Percentiles rank a stretch among this genome's conserved stretches.
phyloP scores from a whole-genome alignment of 345 rosid genomes.

The Brassica cretica region DNA sequence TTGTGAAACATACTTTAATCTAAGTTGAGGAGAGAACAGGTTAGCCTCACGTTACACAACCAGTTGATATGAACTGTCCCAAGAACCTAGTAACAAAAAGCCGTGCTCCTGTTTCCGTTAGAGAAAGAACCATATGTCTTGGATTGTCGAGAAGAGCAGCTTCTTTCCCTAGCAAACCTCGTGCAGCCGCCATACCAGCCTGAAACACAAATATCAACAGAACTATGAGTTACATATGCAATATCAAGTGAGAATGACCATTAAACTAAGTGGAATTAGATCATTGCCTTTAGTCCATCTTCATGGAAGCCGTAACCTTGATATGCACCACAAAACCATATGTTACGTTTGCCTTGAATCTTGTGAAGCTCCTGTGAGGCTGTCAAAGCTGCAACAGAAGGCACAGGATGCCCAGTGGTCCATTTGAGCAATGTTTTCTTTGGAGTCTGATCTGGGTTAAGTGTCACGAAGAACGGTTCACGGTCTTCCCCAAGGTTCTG shows the following conservation, averaged over 20 bases:
- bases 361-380: slow-evolving; percentile 71
- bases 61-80: slow-evolving; percentile 63
- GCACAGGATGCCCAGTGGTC: slow-evolving; percentile 88
- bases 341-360: slow-evolving; percentile 81
- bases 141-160: slow-evolving; percentile 56
- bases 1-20: background rate
- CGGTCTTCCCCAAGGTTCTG: slow-evolving; percentile 77
- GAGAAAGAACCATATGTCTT: slow-evolving; percentile 75
- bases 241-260: background rate
- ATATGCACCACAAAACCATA: slow-evolving; percentile 97
- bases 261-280: background rate
- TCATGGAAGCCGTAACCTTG: slow-evolving; percentile 98
- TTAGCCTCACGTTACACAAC: slow-evolving; percentile 64
- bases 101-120: slow-evolving; percentile 71
- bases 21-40: background rate
- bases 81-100: slow-evolving; percentile 75
- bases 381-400: slow-evolving; percentile 80
- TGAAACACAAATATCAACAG: slow-evolving; percentile 22
- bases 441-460: slow-evolving; percentile 71
- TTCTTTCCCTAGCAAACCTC: slow-evolving; percentile 58
- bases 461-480: slow-evolving; percentile 74
- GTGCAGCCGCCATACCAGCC: slow-evolving; percentile 81
- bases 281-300: slow-evolving; percentile 79
- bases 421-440: slow-evolving; percentile 68
- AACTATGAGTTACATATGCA: background rate